Base-by-base conservation (phyloP, 1,284 basidiomycete species). In the Inonotus obliquus region DNA sequence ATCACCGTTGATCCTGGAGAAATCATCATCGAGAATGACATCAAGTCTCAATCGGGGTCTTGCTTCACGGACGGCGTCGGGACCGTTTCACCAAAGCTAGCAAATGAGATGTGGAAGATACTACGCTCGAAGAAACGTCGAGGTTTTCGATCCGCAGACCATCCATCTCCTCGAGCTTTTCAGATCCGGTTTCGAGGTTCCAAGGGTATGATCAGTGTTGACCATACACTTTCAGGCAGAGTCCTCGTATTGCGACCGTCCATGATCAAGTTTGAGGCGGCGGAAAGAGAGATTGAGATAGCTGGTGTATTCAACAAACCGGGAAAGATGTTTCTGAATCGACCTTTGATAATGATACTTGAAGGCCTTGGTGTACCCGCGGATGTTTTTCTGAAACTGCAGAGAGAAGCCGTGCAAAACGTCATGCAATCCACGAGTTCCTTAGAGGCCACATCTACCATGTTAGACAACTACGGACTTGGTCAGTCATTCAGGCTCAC, bases 21-120 rank as follows among this genome's bases (percentile, higher is more conserved):
- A 65, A 77, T 89, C 9, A 58, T 79, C 2, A 11, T 37, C 2
- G 57, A 77, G 0, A 56, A 65, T 0, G 87, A 89, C 69, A 82
- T 88, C 19, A 25, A 63, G 69, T 71, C 17, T 59, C 45, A 56
- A 37, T 62, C 57, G 10, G 62, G 54, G 27, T 81, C 79, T 55
- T 75, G 74, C 61, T 87, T 87, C 69, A 89, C 87, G 0, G 87
- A 90, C 66, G 88, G 88, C 9, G 82, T 87, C 10, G 88, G 87
- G 0, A 87, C 81, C 0, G 81, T 90, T 63, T 89, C 87, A 0
- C 69, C 71, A 4, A 77, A 80, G 14, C 70, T 89, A n/a, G 82
- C 85, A 2, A 68, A 71, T 14, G 77, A 76, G 27, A 82, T 90
- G 27, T 83, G 81, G 72, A 62, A 65, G 62, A 70, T 73, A 7